These are phyloP conservation scores for Termitomyces sp. DNA, from an alignment of 768 basidiomycete species.

Conservation along the genomic window DNA sequence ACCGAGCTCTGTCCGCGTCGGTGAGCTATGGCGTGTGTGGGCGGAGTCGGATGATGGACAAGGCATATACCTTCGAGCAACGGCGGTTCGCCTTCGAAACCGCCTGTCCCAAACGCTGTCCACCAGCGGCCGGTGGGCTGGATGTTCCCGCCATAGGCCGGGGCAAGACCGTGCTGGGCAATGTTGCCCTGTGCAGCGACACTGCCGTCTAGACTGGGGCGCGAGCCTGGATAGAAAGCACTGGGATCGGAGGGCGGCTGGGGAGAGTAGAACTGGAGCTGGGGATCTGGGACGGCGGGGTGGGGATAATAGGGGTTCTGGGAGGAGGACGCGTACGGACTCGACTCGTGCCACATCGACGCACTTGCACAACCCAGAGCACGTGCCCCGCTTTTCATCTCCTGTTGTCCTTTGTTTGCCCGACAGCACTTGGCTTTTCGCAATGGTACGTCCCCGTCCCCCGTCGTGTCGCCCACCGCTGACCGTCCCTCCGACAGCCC, in stretches of 20 bases:
- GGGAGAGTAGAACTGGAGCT: slow-evolving; percentile 78
- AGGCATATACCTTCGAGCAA: slow-evolving; percentile 75
- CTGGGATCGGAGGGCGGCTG: slow-evolving; percentile 38
- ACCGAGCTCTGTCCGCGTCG: slow-evolving; percentile 68
- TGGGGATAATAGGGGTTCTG: slow-evolving; percentile 56
- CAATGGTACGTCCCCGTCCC: slow-evolving; percentile 34
- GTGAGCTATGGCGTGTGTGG: background rate
- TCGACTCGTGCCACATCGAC: slow-evolving; percentile 74
- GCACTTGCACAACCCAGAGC: slow-evolving; percentile 11
- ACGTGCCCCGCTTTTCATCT: slow-evolving; percentile 23
- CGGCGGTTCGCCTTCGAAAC: slow-evolving; percentile 93
- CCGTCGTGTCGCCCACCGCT: background rate
- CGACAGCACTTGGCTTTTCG: slow-evolving; percentile 19
- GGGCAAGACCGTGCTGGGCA: slow-evolving; percentile 35
- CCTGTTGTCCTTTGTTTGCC: slow-evolving; percentile 27
- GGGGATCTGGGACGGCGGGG: slow-evolving; percentile 45
- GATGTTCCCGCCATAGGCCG: slow-evolving; percentile 67
- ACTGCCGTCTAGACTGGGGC: slow-evolving; percentile 73
- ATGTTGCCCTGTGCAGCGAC: slow-evolving; percentile 56
- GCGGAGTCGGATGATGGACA: slow-evolving; percentile 1
- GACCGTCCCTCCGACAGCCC: slow-evolving; percentile 39
- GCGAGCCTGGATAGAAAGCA: slow-evolving; percentile 63
- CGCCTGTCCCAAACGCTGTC: slow-evolving; percentile 94
- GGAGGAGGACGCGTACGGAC: slow-evolving; percentile 57
- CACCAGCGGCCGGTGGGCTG: slow-evolving; percentile 80